Evolutionary conservation across 345 rosid species (phyloP).

Genomic region (Rhizophora apiculata): DNA sequence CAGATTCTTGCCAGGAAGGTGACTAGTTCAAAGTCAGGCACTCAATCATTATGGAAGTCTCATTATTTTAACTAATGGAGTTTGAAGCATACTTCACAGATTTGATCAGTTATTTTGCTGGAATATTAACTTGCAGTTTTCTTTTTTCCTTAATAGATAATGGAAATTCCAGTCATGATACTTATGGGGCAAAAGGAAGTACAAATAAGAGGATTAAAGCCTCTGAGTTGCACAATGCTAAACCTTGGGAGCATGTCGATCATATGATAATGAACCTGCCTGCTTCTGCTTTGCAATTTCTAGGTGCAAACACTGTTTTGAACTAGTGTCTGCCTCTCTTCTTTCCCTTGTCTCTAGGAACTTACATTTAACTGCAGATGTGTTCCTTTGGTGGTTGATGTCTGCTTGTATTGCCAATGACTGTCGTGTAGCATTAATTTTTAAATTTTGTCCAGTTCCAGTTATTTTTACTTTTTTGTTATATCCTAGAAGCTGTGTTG

Average conservation of each 20-base stretch:
- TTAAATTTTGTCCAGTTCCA: background rate
- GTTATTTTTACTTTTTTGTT: background rate
- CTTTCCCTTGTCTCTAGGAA: background rate
- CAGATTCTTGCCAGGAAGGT: conserved; percentile 53
- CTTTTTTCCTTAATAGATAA: conserved; percentile 20
- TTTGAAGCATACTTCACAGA: background rate
- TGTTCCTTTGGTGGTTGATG: background rate
- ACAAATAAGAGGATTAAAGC: conserved; percentile 57
- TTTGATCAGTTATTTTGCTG: background rate
- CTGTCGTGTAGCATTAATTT: background rate
- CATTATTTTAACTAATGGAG: conserved; percentile 5
- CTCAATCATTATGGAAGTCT: conserved; percentile 8
- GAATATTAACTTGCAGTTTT: background rate
- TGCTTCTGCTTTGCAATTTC: conserved; percentile 83
- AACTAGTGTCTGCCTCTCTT: conserved; percentile 2
- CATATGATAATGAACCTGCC: conserved; percentile 98
- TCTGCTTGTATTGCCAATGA: background rate
- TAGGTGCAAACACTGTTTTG: conserved; percentile 41
- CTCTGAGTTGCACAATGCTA: conserved; percentile 43
- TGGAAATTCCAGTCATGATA: conserved; percentile 28
- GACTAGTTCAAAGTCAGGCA: conserved; percentile 5
- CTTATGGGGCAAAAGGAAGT: conserved; percentile 41
- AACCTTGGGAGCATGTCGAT: conserved; percentile 88
- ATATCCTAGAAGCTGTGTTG: conserved; percentile 1
- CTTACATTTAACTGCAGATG: background rate